Percentiles rank a stretch among this genome's conserved stretches.
Conservation (phyloP, 495 filamentous ascomycete genomes). For the Xylaria intraflava region DNA sequence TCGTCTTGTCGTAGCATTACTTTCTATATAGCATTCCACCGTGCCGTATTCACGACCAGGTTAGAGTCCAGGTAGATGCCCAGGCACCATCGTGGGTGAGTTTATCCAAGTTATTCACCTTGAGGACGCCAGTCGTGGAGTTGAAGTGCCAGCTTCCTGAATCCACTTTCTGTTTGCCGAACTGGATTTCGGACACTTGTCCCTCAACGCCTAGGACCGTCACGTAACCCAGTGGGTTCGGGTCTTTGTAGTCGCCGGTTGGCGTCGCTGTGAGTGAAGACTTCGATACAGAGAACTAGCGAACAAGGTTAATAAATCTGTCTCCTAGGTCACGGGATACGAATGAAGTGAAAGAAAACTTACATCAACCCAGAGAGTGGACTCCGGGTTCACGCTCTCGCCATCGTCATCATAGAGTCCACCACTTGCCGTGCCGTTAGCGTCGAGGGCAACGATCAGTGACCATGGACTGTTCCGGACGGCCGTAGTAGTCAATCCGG, state of each 20-base stretch:
- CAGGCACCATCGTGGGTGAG: constrained; percentile 51
- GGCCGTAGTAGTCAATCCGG: constrained; percentile 61
- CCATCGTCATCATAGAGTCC: constrained; percentile 79
- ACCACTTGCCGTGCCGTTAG: constrained; percentile 54
- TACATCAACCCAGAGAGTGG: constrained; percentile 52
- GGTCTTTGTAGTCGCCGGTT: constrained; percentile 52
- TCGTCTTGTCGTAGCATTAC: constrained; percentile 7
- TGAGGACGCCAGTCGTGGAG: constrained; percentile 39
- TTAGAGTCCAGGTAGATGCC: constrained; percentile 49
- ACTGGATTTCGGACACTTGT: constrained; percentile 36
- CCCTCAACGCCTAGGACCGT: constrained; percentile 57
- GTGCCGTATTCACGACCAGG: constrained; percentile 38
- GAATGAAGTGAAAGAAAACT: constrained; percentile 12
- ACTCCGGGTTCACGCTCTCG: constrained; percentile 55
- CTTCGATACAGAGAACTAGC: constrained; percentile 44
- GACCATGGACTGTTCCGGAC: constrained; percentile 63
- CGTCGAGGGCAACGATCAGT: constrained; percentile 56
- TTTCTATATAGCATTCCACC: neutral
- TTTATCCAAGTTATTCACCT: constrained; percentile 43
- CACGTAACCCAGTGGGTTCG: constrained; percentile 56
- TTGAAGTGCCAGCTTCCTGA: constrained; percentile 43
- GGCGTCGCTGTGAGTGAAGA: constrained; percentile 42
- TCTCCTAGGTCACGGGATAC: neutral
- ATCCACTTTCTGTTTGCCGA: constrained; percentile 45
- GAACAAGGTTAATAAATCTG: neutral